Evolutionary conservation across 2,329 filamentous ascomycete genomes (phyloP).

Genomic region (Exophiala sp.): DNA sequence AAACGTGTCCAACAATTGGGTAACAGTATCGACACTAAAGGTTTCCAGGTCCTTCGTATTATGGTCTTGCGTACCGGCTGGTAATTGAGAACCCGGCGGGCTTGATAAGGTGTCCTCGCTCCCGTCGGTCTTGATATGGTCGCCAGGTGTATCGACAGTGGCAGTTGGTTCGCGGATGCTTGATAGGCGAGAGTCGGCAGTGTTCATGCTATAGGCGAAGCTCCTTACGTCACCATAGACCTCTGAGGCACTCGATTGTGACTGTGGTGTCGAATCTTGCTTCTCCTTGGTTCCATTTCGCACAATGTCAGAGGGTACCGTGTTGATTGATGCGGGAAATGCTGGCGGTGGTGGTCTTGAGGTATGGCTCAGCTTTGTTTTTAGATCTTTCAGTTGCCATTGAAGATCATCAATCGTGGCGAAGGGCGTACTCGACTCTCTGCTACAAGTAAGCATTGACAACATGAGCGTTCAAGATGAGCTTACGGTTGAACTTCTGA

Average conservation of each 20-base stretch:
- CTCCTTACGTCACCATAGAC: not conserved
- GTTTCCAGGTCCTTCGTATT: not conserved
- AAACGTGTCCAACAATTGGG: conserved; percentile 5
- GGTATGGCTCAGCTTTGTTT: not conserved
- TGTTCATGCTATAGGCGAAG: not conserved
- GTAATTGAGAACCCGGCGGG: not conserved
- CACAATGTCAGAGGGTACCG: not conserved
- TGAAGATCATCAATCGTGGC: conserved; percentile 4
- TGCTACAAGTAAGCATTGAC: not conserved
- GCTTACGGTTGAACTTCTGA: not conserved
- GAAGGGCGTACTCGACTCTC: not conserved
- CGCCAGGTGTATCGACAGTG: not conserved
- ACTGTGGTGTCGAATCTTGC: not conserved
- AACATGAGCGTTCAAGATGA: not conserved
- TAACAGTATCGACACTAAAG: conserved; percentile 1
- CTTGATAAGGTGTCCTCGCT: not conserved
- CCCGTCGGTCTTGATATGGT: not conserved
- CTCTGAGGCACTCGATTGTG: not conserved
- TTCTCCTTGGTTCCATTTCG: not conserved
- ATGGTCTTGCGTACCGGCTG: not conserved
- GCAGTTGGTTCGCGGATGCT: not conserved
- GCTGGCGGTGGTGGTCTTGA: not conserved
- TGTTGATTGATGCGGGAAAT: not conserved
- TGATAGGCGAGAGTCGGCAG: not conserved
- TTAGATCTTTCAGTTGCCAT: conserved; percentile 7